phyloP scores from a whole-genome alignment of 495 filamentous ascomycete species.

The Xylaria longipes region DNA sequence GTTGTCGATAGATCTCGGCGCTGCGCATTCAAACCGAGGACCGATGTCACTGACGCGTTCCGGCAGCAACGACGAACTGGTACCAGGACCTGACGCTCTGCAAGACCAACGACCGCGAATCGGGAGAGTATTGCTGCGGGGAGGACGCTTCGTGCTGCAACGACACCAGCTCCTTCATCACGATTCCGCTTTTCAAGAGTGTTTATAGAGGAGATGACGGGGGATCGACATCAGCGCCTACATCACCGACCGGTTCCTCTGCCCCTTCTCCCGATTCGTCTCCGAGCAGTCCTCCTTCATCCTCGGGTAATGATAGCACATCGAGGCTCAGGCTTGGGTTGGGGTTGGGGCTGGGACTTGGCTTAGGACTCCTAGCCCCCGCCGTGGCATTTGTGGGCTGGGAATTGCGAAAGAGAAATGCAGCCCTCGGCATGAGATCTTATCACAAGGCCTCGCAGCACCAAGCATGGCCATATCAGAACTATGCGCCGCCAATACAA shows the following conservation, averaged over 20 bases:
- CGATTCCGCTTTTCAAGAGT: constrained; percentile 17
- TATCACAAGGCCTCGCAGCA: not conserved
- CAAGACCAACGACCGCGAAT: not conserved
- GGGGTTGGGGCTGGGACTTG: not conserved
- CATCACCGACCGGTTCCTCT: not conserved
- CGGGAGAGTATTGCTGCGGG: constrained; percentile 30
- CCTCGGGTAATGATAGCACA: not conserved
- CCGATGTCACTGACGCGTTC: not conserved
- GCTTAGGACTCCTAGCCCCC: not conserved
- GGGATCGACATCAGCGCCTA: not conserved
- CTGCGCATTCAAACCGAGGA: not conserved
- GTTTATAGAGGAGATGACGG: constrained; percentile 14
- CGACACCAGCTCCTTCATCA: constrained; percentile 13
- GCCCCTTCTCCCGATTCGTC: not conserved
- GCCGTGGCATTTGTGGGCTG: constrained; percentile 6
- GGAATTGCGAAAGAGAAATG: constrained; percentile 13
- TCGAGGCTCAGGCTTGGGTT: not conserved
- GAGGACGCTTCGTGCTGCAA: constrained; percentile 27
- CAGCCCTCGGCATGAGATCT: not conserved
- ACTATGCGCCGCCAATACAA: not conserved
- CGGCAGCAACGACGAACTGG: not conserved
- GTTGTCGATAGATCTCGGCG: not conserved
- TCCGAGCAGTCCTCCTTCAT: constrained; percentile 46
- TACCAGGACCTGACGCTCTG: constrained; percentile 17
- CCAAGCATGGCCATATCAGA: not conserved